phyloP scores from a whole-genome alignment of 192 early-diverging fungal species.

The Coemansia sp. region DNA sequence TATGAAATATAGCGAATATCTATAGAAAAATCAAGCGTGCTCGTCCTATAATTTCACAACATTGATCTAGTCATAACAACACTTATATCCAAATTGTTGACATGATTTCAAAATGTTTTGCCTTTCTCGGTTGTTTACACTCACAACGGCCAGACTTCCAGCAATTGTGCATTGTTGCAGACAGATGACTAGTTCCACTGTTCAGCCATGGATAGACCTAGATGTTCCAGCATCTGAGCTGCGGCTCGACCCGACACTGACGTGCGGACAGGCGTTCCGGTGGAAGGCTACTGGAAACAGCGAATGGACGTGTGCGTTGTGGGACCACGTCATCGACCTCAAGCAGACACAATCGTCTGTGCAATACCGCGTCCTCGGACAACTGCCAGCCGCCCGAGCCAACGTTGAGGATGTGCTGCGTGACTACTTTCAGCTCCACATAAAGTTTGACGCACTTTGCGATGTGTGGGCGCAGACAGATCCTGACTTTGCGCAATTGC shows the following conservation, averaged over 20 bases:
- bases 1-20: no score
- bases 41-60: no score
- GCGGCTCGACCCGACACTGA: constrained; percentile 74
- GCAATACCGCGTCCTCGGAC: constrained; percentile 25
- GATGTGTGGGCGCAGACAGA: constrained; percentile 62
- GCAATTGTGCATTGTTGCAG: no score
- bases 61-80: no score
- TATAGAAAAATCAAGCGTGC: no score
- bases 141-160: not conserved
- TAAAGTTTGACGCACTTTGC: constrained; percentile 61
- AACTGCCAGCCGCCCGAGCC: not conserved
- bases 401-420: constrained; percentile 32
- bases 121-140: not conserved
- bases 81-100: not conserved
- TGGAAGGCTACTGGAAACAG: constrained; percentile 70
- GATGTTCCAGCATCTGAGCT: constrained; percentile 63
- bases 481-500: constrained; percentile 60
- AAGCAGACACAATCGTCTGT: constrained; percentile 58
- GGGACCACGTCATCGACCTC: constrained; percentile 60
- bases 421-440: constrained; percentile 88
- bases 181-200: not conserved
- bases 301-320: constrained; percentile 65
- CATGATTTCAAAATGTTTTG: not conserved
- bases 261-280: constrained; percentile 88
- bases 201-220: constrained; percentile 55